phyloP scores from a whole-genome alignment of 495 filamentous ascomycete species.

The Daldinia bambusicola region DNA sequence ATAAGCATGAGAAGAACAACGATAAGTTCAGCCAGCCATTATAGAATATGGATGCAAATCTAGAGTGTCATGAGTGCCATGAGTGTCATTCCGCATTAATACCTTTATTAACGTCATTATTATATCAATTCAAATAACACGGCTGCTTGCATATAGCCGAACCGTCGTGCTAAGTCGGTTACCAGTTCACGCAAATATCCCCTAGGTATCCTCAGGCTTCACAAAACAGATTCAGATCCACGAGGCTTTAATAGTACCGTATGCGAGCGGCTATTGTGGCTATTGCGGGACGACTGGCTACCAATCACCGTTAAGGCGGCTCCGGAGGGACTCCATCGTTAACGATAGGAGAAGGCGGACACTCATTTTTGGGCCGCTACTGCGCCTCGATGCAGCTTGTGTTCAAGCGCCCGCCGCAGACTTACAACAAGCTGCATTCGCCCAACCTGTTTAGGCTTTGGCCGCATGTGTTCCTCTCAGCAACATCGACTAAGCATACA shows the following conservation, averaged over 20 bases:
- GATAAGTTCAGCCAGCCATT: constrained; percentile 6
- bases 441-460: constrained; percentile 40
- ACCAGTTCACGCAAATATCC: constrained; percentile 24
- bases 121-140: constrained; percentile 16
- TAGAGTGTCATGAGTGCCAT: constrained; percentile 19
- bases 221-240: constrained; percentile 32
- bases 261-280: constrained; percentile 20
- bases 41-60: neutral
- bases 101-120: constrained; percentile 8
- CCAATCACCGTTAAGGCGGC: constrained; percentile 21
- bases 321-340: constrained; percentile 28
- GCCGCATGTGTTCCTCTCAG: constrained; percentile 35
- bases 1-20: constrained; percentile 2
- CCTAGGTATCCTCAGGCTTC: constrained; percentile 9
- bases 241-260: constrained; percentile 18
- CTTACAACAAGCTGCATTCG: constrained; percentile 33
- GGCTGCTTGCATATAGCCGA: constrained; percentile 14
- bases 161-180: constrained; percentile 22
- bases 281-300: constrained; percentile 11
- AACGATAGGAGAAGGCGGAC: constrained; percentile 23
- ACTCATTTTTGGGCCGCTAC: constrained; percentile 25
- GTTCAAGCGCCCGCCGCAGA: constrained; percentile 24
- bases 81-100: constrained; percentile 23
- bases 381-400: constrained; percentile 32
- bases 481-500: constrained; percentile 29